Evolutionary conservation across 2,329 filamentous ascomycete species (phyloP).

Genomic region (Talaromyces islandicus): DNA sequence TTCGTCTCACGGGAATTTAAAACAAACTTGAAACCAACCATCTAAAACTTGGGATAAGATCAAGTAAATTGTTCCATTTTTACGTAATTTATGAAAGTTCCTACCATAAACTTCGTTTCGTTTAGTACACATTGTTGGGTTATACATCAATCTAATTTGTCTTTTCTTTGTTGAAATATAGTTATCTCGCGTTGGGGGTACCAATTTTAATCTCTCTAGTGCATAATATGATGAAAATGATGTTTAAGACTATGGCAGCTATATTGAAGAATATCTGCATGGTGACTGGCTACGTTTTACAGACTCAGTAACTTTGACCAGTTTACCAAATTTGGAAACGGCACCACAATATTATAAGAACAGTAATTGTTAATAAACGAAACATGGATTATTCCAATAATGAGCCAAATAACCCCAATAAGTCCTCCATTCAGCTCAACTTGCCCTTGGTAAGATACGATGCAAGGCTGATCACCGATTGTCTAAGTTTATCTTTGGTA

Average conservation of each 20-base stretch:
- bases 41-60: too few relatives aligned
- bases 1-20: not conserved
- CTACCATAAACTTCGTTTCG: too few relatives aligned
- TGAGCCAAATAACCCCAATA: not conserved
- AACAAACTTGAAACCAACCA: too few relatives aligned
- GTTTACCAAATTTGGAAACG: not conserved
- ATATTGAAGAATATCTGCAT: not conserved
- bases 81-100: too few relatives aligned
- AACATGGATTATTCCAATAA: not conserved
- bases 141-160: not conserved
- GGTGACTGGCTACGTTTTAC: not conserved
- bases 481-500: constrained; percentile 15
- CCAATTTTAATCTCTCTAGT: not conserved
- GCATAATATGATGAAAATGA: not conserved
- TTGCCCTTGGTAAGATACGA: not conserved
- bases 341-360: not conserved
- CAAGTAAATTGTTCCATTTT: too few relatives aligned
- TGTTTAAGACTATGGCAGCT: not conserved
- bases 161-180: not conserved
- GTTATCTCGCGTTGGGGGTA: not conserved
- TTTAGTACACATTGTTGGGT: too few relatives aligned
- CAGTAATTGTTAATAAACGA: not conserved
- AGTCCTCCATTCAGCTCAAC: not conserved
- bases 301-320: not conserved
- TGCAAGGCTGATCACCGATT: not conserved